These are phyloP conservation scores for Auricularia sp. DNA, from an alignment of 768 basidiomycete species.

Conservation along the genomic window DNA sequence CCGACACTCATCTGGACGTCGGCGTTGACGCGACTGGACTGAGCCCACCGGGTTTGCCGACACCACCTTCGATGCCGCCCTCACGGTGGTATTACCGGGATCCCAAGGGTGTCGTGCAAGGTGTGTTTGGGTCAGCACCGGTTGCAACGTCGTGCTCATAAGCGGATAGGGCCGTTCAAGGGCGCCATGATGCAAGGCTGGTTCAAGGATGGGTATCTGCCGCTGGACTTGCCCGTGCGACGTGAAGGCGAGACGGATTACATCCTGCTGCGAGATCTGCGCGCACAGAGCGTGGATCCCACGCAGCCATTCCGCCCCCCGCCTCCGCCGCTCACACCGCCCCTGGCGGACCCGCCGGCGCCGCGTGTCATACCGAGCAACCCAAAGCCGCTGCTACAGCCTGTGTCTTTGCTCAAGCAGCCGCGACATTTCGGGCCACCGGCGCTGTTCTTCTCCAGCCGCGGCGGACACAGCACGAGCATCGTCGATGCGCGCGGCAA, in stretches of 20 bases:
- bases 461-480: constrained; percentile 82
- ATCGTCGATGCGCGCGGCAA: constrained; percentile 81
- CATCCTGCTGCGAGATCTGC: constrained; percentile 59
- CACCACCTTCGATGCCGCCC: constrained; percentile 56
- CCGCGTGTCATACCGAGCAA: constrained; percentile 24
- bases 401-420: constrained; percentile 69
- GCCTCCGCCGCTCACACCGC: constrained; percentile 29
- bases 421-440: constrained; percentile 80
- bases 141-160: neutral
- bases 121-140: constrained; percentile 29
- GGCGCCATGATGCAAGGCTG: constrained; percentile 81
- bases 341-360: constrained; percentile 20
- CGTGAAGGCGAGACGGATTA: constrained; percentile 66
- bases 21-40: constrained; percentile 58
- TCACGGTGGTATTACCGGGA: constrained; percentile 78
- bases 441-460: constrained; percentile 75
- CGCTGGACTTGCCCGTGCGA: constrained; percentile 72
- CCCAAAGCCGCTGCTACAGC: constrained; percentile 50
- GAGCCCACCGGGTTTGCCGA: constrained; percentile 69
- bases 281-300: constrained; percentile 74
- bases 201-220: constrained; percentile 77
- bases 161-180: constrained; percentile 72
- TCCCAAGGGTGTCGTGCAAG: constrained; percentile 71
- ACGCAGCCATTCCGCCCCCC: constrained; percentile 57
- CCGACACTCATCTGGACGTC: constrained; percentile 10